Percentiles rank a stretch among this genome's conserved stretches.
Conservation (phyloP, 495 filamentous ascomycete genomes). For the Aspergillus baeticus region DNA sequence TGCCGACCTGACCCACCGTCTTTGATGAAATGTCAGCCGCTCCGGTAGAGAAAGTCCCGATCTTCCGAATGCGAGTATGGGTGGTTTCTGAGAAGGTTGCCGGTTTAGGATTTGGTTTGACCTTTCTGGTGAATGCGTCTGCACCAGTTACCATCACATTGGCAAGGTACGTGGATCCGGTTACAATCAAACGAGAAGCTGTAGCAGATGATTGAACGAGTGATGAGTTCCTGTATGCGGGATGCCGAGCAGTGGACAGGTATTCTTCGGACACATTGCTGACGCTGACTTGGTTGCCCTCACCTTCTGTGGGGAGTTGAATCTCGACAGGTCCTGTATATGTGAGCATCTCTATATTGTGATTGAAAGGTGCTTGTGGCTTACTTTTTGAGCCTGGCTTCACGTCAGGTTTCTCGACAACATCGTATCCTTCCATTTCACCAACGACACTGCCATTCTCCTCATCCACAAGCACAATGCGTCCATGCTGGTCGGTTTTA, state of each 20-base stretch:
- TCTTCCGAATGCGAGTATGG: constrained; percentile 78
- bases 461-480: constrained; percentile 90
- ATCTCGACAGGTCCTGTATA: constrained; percentile 86
- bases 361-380: constrained; percentile 14
- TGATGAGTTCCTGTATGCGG: constrained; percentile 81
- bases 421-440: constrained; percentile 80
- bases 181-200: constrained; percentile 91
- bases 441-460: constrained; percentile 95
- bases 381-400: constrained; percentile 84
- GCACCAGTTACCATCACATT: constrained; percentile 74
- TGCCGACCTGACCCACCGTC: constrained; percentile 78
- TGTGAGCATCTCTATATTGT: constrained; percentile 11
- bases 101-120: constrained; percentile 71
- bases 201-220: constrained; percentile 87
- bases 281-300: constrained; percentile 66
- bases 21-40: constrained; percentile 79
- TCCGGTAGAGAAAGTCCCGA: constrained; percentile 73
- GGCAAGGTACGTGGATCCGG: constrained; percentile 73
- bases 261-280: constrained; percentile 78
- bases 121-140: constrained; percentile 75
- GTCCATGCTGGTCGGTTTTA: constrained; percentile 16
- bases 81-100: constrained; percentile 86
- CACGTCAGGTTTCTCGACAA: constrained; percentile 71
- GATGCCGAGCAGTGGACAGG: constrained; percentile 76
- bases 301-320: constrained; percentile 71